Percentiles rank a stretch among this genome's conserved stretches.
phyloP scores from a whole-genome alignment of 805 yeast genomes.

The Candida verbasci region DNA sequence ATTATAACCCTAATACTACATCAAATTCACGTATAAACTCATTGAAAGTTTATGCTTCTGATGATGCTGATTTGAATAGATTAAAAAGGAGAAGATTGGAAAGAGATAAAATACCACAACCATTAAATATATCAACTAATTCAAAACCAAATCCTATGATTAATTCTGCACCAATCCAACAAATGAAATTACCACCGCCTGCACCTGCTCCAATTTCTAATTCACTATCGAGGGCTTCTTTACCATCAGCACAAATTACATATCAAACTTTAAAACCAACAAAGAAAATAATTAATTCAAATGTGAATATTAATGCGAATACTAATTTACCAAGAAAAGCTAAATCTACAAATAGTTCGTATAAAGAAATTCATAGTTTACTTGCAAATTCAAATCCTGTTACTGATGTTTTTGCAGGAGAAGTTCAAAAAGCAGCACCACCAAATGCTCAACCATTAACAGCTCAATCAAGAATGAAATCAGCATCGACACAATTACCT shows the following conservation, averaged over 20 bases:
- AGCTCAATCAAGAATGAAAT: slow-evolving; percentile 27
- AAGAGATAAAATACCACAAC: slow-evolving; percentile 29
- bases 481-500: neutral
- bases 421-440: slow-evolving; percentile 44
- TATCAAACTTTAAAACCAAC: slow-evolving; percentile 7
- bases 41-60: slow-evolving; percentile 10
- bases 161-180: slow-evolving; percentile 30
- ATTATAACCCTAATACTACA: no score
- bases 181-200: neutral
- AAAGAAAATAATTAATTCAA: neutral
- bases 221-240: neutral
- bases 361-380: neutral
- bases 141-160: slow-evolving; percentile 15
- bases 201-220: neutral
- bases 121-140: slow-evolving; percentile 15
- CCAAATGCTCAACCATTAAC: slow-evolving; percentile 47
- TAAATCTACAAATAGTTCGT: neutral
- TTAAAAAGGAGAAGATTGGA: slow-evolving; percentile 20
- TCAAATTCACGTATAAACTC: neutral
- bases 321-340: neutral
- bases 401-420: slow-evolving; percentile 48
- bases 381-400: slow-evolving; percentile 16
- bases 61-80: slow-evolving; percentile 6
- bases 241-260: slow-evolving; percentile 9
- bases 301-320: neutral